A percentile compares a stretch with the other conserved stretches of the same genome.
These are phyloP conservation scores for Pichia sp. DNA, from an alignment of 1,139 yeast species.

Conservation along the genomic window DNA sequence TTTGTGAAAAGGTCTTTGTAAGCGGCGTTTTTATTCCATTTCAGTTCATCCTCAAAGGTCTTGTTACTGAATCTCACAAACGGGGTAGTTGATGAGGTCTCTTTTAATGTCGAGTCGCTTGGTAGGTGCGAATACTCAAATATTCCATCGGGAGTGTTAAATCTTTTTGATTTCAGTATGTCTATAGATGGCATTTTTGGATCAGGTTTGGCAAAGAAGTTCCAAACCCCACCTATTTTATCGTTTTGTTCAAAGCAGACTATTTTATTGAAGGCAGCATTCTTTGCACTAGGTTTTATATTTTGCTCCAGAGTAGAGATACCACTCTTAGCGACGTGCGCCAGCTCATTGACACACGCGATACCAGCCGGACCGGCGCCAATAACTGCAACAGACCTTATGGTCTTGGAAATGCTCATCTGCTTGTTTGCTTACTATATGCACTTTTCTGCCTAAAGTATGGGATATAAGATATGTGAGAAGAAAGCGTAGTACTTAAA, in stretches of 20 bases:
- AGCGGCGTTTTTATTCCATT: constrained; percentile 23
- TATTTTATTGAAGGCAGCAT: constrained; percentile 28
- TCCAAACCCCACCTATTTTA: constrained; percentile 42
- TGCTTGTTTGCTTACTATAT: too few species aligned
- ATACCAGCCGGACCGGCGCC: constrained; percentile 53
- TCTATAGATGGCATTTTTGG: constrained; percentile 25
- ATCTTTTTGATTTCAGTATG: constrained; percentile 3
- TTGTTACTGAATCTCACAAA: constrained; percentile 4
- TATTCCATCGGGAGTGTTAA: constrained; percentile 11
- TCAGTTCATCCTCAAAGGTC: constrained; percentile 8
- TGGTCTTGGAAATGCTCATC: constrained; percentile 1
- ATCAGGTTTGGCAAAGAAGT: constrained; percentile 12
- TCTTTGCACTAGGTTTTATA: constrained; percentile 17
- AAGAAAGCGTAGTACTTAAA: too few species aligned
- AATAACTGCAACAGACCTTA: constrained; percentile 35
- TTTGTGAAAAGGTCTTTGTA: constrained; percentile 41
- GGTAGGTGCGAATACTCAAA: constrained; percentile 11
- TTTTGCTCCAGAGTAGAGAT: constrained; percentile 16
- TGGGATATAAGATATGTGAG: too few species aligned
- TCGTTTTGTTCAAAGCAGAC: constrained; percentile 37
- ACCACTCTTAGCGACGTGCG: constrained; percentile 13
- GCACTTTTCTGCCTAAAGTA: too few species aligned
- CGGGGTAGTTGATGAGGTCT: constrained; percentile 11
- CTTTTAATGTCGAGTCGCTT: background rate
- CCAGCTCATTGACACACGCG: constrained; percentile 33